These are phyloP conservation scores for Acephala macrosclerotiorum DNA, from an alignment of 2,329 filamentous ascomycete genomes.

Conservation along the genomic window DNA sequence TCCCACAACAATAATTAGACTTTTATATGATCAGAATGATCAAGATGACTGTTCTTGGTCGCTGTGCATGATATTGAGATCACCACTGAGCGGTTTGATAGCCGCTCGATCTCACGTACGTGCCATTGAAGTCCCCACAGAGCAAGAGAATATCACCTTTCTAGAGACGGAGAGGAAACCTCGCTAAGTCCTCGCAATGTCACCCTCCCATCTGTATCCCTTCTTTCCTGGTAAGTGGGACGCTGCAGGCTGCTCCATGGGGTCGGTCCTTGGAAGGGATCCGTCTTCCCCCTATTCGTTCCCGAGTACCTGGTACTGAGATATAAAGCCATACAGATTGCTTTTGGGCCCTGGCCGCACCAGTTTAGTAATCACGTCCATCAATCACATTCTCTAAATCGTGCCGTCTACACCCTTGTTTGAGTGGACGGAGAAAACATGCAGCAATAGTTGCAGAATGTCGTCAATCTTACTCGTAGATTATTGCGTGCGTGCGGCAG, in stretches of 20 bases:
- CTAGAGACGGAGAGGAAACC: neutral
- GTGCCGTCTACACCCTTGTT: neutral
- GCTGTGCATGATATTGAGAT: too few relatives aligned
- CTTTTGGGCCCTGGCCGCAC: neutral
- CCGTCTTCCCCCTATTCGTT: neutral
- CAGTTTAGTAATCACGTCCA: neutral
- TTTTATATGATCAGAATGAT: neutral
- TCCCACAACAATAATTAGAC: neutral
- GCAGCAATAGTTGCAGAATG: neutral
- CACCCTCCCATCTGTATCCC: neutral
- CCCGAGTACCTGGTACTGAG: neutral
- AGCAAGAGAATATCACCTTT: neutral
- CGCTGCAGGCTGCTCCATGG: constrained; percentile 1
- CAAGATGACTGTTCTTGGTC: neutral
- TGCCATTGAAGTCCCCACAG: neutral
- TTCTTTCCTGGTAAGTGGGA: neutral
- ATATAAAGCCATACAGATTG: constrained; percentile 4
- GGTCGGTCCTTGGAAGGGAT: neutral
- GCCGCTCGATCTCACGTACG: too few relatives aligned
- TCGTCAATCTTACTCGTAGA: neutral
- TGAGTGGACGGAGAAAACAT: neutral
- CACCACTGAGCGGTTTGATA: too few relatives aligned
- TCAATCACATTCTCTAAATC: neutral
- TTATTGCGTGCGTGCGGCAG: neutral
- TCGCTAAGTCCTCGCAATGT: neutral